Conservation (phyloP, 2,329 filamentous ascomycete genomes). For the Cytospora piceae region DNA sequence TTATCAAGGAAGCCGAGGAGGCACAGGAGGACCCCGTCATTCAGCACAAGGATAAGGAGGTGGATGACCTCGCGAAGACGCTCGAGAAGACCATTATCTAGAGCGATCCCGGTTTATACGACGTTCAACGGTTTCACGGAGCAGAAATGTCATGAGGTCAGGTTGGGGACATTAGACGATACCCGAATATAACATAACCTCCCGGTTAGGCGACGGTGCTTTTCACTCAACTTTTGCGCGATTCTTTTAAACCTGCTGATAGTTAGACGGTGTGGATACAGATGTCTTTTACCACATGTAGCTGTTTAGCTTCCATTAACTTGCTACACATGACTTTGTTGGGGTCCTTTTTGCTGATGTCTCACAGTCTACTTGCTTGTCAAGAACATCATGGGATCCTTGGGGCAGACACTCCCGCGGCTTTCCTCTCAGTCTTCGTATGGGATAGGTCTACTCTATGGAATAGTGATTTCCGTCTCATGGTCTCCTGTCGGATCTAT, state of each 20-base stretch:
- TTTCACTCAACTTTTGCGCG: neutral
- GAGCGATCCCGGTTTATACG: constrained; percentile 16
- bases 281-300: neutral
- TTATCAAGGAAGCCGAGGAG: constrained; percentile 69
- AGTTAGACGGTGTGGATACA: neutral
- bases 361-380: neutral
- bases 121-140: constrained; percentile 22
- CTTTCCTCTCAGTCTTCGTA: neutral
- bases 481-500: neutral
- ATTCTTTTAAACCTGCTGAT: neutral
- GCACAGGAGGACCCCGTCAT: constrained; percentile 76
- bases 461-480: neutral
- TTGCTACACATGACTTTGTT: neutral
- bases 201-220: constrained; percentile 27
- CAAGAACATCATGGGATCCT: neutral
- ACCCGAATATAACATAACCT: constrained; percentile 30
- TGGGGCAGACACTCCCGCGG: neutral
- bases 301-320: neutral
- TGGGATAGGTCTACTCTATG: neutral
- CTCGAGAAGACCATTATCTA: constrained; percentile 71
- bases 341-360: neutral
- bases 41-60: constrained; percentile 72
- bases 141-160: constrained; percentile 28
- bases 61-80: constrained; percentile 78
- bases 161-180: constrained; percentile 31